phyloP scores from a whole-genome alignment of 495 filamentous ascomycete genomes.

The Terfezia boudieri region DNA sequence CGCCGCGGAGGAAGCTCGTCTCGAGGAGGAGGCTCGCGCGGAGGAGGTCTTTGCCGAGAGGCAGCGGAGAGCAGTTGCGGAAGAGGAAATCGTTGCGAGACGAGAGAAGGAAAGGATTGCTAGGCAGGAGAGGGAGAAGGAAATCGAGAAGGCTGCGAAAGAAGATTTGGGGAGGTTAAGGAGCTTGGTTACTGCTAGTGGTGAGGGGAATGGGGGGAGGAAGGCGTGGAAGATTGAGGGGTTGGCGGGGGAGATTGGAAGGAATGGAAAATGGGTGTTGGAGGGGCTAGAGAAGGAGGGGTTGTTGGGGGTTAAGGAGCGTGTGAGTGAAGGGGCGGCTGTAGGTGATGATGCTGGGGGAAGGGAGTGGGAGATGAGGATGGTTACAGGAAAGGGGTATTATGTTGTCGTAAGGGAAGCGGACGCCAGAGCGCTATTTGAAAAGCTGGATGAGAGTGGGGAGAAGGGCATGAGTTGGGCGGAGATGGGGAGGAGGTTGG shows the following conservation, averaged over 20 bases:
- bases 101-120: slow-evolving; percentile 11
- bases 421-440: slow-evolving; percentile 3
- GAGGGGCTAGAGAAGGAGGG: slow-evolving; percentile 18
- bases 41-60: slow-evolving; percentile 18
- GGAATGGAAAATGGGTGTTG: slow-evolving; percentile 14
- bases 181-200: not conserved
- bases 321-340: slow-evolving; percentile 3
- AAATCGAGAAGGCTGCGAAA: slow-evolving; percentile 14
- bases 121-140: slow-evolving; percentile 7
- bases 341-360: slow-evolving; percentile 2
- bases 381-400: slow-evolving; percentile 14
- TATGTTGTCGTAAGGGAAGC: slow-evolving; percentile 7
- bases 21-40: not conserved
- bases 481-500: slow-evolving; percentile 12
- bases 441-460: slow-evolving; percentile 7
- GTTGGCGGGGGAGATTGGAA: slow-evolving; percentile 3
- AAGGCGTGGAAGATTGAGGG: slow-evolving; percentile 3
- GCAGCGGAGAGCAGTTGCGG: slow-evolving; percentile 20
- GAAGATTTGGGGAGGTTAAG: slow-evolving; percentile 6
- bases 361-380: slow-evolving; percentile 5
- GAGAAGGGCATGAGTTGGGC: slow-evolving; percentile 11
- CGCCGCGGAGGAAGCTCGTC: slow-evolving; percentile 21
- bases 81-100: slow-evolving; percentile 21
- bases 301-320: slow-evolving; percentile 15
- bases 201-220: not conserved